Conservation (phyloP, 164 flowering plant species). For the Umbellularia californica region DNA sequence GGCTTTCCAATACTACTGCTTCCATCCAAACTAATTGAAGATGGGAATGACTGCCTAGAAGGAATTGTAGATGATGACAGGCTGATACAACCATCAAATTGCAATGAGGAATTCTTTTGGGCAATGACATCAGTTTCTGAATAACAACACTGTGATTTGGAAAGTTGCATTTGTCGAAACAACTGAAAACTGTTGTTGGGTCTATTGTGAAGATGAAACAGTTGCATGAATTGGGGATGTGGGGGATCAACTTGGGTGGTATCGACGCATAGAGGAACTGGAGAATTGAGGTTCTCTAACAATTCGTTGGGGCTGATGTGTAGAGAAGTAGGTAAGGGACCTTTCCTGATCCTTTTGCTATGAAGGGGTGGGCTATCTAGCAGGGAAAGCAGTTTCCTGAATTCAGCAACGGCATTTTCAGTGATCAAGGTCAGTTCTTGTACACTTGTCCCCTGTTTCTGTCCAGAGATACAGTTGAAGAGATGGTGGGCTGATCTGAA, state of each 20-base stretch:
- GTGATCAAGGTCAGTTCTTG: constrained; percentile 28
- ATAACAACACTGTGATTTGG: not conserved
- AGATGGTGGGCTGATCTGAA: constrained; percentile 24
- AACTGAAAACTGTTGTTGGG: constrained; percentile 6
- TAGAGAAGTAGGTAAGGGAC: constrained; percentile 23
- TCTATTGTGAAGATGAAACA: not conserved
- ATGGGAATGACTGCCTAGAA: constrained; percentile 4
- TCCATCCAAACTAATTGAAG: constrained; percentile 16
- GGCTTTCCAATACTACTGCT: constrained; percentile 5
- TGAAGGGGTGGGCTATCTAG: constrained; percentile 19
- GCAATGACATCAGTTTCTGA: constrained; percentile 3
- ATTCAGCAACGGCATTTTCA: constrained; percentile 24
- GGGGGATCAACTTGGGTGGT: not conserved
- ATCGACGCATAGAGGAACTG: not conserved
- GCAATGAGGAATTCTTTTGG: constrained; percentile 1
- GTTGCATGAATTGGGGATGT: constrained; percentile 2
- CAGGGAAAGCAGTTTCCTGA: constrained; percentile 25
- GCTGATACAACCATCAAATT: constrained; percentile 1
- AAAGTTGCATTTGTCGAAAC: not conserved
- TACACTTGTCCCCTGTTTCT: constrained; percentile 15
- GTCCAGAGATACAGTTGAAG: constrained; percentile 23
- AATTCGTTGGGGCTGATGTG: constrained; percentile 23
- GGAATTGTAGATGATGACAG: constrained; percentile 1
- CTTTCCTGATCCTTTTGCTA: constrained; percentile 29
- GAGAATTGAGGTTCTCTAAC: constrained; percentile 14